These are phyloP conservation scores for Capsicum baccatum DNA, from an alignment of 257 asterid genomes.

Conservation along the genomic window DNA sequence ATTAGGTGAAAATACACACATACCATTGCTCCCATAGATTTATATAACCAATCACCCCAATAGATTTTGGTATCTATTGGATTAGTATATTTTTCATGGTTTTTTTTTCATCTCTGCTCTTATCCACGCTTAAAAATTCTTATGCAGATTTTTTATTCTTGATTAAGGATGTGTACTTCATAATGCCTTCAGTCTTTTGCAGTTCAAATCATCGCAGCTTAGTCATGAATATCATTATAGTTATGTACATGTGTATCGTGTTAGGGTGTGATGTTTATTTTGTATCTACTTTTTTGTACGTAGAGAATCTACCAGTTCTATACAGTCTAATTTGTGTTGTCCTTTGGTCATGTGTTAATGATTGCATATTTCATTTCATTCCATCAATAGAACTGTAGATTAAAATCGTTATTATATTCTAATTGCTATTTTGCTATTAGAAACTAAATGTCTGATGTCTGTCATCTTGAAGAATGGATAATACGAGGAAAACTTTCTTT, in stretches of 20 bases:
- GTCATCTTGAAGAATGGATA: not conserved
- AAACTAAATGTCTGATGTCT: not conserved
- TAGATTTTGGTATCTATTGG: not conserved
- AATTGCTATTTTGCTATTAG: not conserved
- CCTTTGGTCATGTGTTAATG: not conserved
- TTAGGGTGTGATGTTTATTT: not conserved
- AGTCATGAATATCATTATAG: not conserved
- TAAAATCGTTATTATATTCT: not conserved
- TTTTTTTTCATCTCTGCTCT: not conserved
- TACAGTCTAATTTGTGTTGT: not conserved
- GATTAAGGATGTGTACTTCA: not conserved
- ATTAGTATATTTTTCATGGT: not conserved
- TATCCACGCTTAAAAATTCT: not conserved
- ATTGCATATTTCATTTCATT: slow-evolving; percentile 8
- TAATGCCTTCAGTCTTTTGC: not conserved
- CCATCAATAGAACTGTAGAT: not conserved
- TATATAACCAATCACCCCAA: not conserved
- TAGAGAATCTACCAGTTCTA: not conserved
- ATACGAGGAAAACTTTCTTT: not conserved
- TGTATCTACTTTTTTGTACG: not conserved
- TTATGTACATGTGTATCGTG: not conserved
- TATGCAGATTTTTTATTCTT: too few relatives aligned
- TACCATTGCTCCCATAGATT: not conserved
- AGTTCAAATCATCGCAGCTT: not conserved
- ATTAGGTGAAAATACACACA: slow-evolving; percentile 7